phyloP scores from a whole-genome alignment of 2,329 filamentous ascomycete species.

The Sclerotinia glacialis region DNA sequence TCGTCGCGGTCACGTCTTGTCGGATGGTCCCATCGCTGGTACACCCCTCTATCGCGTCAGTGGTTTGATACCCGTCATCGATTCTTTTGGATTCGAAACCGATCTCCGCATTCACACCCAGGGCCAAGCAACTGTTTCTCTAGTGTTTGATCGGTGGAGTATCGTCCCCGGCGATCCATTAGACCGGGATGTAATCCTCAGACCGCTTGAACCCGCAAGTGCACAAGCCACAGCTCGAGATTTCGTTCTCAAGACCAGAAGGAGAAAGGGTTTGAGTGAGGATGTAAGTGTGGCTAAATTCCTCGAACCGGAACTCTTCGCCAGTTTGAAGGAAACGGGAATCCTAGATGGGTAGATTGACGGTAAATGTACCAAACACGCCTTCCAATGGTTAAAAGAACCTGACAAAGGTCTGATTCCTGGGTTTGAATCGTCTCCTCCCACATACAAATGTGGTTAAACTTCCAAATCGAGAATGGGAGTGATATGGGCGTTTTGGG shows the following conservation, averaged over 20 bases:
- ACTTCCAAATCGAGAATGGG: constrained; percentile 2
- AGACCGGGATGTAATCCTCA: constrained; percentile 77
- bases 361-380: constrained; percentile 2
- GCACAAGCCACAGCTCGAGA: constrained; percentile 89
- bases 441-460: neutral
- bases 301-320: constrained; percentile 89
- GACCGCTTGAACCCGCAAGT: constrained; percentile 81
- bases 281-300: constrained; percentile 96
- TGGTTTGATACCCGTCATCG: constrained; percentile 91
- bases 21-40: constrained; percentile 90
- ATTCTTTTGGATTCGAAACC: constrained; percentile 97
- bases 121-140: constrained; percentile 82
- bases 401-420: neutral
- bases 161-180: constrained; percentile 95
- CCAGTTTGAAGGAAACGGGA: constrained; percentile 82
- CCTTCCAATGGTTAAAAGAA: neutral
- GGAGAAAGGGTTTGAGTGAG: constrained; percentile 90
- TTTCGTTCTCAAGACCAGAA: constrained; percentile 92
- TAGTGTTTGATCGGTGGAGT: constrained; percentile 95
- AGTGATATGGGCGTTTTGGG: constrained; percentile 10
- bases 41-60: constrained; percentile 91
- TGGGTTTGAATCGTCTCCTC: neutral
- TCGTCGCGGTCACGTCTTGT: constrained; percentile 85
- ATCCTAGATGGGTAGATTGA: constrained; percentile 64
- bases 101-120: constrained; percentile 95